Base-by-base conservation (phyloP, 306 rosid species). In the Quercus suber region DNA sequence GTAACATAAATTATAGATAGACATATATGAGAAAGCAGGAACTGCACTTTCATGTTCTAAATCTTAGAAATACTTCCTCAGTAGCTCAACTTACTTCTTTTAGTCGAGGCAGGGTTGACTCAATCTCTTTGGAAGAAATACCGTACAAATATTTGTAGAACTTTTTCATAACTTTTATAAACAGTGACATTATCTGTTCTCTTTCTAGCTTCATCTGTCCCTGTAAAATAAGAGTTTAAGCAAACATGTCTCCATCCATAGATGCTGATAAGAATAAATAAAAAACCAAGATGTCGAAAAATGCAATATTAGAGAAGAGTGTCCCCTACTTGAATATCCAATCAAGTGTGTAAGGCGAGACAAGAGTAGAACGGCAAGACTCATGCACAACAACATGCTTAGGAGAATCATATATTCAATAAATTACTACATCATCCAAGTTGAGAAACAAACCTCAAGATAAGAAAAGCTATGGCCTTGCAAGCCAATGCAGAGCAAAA, bases 401-500 rank as follows among this genome's bases (percentile, higher is more conserved):
- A 56, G 65, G 52, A 41, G 30, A 59, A 12, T 73, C 27, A 55
- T 41, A 37, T 27, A 55, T 20, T 43, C 78, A 53, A 23, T 52
- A 14, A 63, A 13, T 12, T 52, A 75, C 19, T 18, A 52, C 11
- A 13, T 65, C 13, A 33, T 55, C 41, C 31, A 73, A 73, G 82
- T 23, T 14, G 57, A 78, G 77, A 74, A 82, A 75, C 89, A 72
- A 49, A 95, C 99, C 99, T 92, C 96, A 76, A 95, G 82, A 76
- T 86, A 78, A 4, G 94, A 82, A 82, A 93, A 69, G 80, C 84
- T 75, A 85, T 84, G 92, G 73, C 75, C 84, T 85, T 92, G 99
- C 84, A 95, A 80, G 58, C 99, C 98, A n/a, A 85, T 91, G 84
- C 98, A 95, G 68, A 95, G 92, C 84, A 95, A 87, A 73, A 95